phyloP scores from a whole-genome alignment of 306 rosid genomes.

The Sindora glabra region DNA sequence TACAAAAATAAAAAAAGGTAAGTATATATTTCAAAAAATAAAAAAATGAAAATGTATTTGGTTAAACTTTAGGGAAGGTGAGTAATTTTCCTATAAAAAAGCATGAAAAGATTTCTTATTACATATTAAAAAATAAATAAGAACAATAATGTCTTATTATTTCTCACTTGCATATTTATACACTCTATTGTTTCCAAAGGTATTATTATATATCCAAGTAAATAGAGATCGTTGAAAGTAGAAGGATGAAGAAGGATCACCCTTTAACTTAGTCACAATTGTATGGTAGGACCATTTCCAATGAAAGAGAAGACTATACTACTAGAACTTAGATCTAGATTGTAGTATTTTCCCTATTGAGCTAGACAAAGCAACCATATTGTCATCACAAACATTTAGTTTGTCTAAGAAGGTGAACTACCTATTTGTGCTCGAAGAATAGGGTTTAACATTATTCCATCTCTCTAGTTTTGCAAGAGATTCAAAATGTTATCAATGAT shows the following conservation, averaged over 20 bases:
- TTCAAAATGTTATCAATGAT: conserved; percentile 21
- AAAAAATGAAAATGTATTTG: no score
- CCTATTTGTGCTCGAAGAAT: no score
- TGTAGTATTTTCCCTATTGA: neutral
- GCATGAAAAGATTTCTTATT: neutral
- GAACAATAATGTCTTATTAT: neutral
- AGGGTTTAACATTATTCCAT: conserved; percentile 5
- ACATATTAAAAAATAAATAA: neutral
- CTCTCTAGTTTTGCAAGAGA: conserved; percentile 10
- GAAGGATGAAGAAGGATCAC: conserved; percentile 48
- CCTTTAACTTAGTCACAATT: conserved; percentile 38
- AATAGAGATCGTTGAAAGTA: conserved; percentile 56
- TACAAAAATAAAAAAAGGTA: no score
- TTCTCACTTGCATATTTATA: conserved; percentile 41
- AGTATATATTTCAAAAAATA: no score
- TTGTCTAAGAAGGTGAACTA: neutral
- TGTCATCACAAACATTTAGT: neutral
- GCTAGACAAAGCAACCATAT: conserved; percentile 2
- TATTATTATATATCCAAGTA: conserved; percentile 65
- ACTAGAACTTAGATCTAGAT: conserved; percentile 6
- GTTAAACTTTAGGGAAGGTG: no score
- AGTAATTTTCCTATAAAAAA: no score
- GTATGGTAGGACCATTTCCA: conserved; percentile 67
- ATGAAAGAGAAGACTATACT: conserved; percentile 17
- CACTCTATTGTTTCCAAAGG: conserved; percentile 66